These are phyloP conservation scores for Komagataella kurtzmanii DNA, from an alignment of 805 yeast species.

Conservation along the genomic window DNA sequence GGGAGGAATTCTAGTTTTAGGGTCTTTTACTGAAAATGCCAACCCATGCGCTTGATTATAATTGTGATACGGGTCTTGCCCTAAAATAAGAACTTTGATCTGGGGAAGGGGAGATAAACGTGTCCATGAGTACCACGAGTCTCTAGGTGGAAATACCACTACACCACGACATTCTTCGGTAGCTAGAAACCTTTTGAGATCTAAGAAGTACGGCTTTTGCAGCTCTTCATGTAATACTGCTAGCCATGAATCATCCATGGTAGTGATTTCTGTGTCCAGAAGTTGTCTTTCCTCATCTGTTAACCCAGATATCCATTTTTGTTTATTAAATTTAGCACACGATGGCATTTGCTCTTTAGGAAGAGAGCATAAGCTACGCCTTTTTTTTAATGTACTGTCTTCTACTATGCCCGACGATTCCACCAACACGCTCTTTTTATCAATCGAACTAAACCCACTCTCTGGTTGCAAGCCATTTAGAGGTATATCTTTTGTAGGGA, in stretches of 20 bases:
- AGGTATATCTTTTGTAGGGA: not conserved
- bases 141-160: constrained; percentile 64
- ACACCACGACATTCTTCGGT: constrained; percentile 29
- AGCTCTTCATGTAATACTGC: constrained; percentile 53
- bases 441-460: not conserved
- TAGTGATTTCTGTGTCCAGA: constrained; percentile 51
- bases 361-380: not conserved
- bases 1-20: constrained; percentile 74
- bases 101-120: constrained; percentile 63
- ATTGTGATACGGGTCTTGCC: constrained; percentile 97
- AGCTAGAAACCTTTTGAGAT: constrained; percentile 50
- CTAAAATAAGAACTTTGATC: constrained; percentile 71
- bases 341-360: not conserved
- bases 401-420: not conserved
- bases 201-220: constrained; percentile 72
- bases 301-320: constrained; percentile 34
- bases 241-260: constrained; percentile 74
- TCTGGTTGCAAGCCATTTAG: not conserved
- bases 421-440: not conserved
- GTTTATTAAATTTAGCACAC: constrained; percentile 26
- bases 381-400: not conserved
- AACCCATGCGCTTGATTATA: constrained; percentile 90
- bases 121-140: constrained; percentile 85
- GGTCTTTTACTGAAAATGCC: constrained; percentile 83
- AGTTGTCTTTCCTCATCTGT: constrained; percentile 34